Evolutionary conservation across 805 yeast genomes (phyloP), one percentile per base, ranked within the genome.

Genomic region (Grigorovia humatica): DNA sequence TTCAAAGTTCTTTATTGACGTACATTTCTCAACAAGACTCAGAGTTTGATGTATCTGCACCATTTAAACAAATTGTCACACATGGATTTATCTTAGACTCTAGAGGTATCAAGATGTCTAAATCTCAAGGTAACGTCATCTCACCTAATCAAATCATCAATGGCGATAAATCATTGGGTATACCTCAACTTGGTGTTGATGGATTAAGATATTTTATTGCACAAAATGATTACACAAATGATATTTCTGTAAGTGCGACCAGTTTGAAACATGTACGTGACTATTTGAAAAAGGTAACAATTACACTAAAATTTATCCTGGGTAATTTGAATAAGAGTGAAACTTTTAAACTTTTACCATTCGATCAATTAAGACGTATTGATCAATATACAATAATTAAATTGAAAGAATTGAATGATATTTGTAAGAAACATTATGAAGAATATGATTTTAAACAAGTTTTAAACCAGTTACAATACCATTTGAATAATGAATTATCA

Each of bases 71-170:
- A 23, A 78, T 93, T 41, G 76, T 93, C 29, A 93, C 99, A 0
- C 99, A 93, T 67, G 99, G 99, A 0, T 93, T 93, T 63, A 84
- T 87, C 0, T 70, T 93, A 54, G 99, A 93, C 69, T 88, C 81
- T 57, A 79, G 82, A 55, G 91, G 93, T 17, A 76, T 77, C 52
- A 93, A 93, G 61, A 91, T 91, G 98, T 90, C 97, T 3, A 93
- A 93, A 63, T 88, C 96, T 0, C 69, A 85, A 42, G 96, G 97
- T 0, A 93, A 93, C 59, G 82, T 82, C 0, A 77, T 90, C 19
- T 65, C 77, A 1, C 98, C 98, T 0, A 60, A 60, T 3, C 80
- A 80, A 40, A 78, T 88, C 9, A 78, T 91, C 40, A 69, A 77
- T 41, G 95, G 95, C 2, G 72, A 73, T 52, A 67, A 69, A 50